Percentiles rank a stretch among this genome's conserved stretches.
These are phyloP conservation scores for Aspergillus sergii DNA, from an alignment of 2,329 filamentous ascomycete species.

Conservation along the genomic window DNA sequence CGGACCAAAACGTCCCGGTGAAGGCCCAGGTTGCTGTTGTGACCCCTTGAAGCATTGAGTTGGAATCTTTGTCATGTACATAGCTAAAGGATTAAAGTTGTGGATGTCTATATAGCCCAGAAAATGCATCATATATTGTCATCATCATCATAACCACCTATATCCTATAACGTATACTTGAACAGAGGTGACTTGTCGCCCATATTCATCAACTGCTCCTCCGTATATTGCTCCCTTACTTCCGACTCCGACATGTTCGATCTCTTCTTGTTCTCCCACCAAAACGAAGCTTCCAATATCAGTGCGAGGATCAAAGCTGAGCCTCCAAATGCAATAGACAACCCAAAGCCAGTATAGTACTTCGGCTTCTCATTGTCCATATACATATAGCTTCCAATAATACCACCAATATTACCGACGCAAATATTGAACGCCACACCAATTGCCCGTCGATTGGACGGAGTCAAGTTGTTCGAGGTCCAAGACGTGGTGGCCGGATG, in stretches of 20 bases:
- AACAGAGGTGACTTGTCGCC: constrained; percentile 48
- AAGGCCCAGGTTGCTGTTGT: constrained; percentile 27
- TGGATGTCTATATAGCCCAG: not conserved
- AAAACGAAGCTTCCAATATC: constrained; percentile 23
- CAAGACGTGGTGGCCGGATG: constrained; percentile 28
- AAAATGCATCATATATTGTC: not conserved
- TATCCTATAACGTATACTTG: constrained; percentile 35
- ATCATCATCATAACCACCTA: not conserved
- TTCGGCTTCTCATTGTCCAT: constrained; percentile 22
- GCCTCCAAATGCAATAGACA: constrained; percentile 22
- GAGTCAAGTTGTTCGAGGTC: constrained; percentile 30
- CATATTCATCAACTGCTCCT: constrained; percentile 44
- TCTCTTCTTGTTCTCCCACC: constrained; percentile 22
- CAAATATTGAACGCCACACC: constrained; percentile 26
- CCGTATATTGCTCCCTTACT: constrained; percentile 37
- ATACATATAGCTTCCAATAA: constrained; percentile 30
- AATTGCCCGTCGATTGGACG: constrained; percentile 24
- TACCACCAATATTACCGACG: constrained; percentile 27
- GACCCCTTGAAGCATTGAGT: not conserved
- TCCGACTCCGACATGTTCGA: constrained; percentile 33
- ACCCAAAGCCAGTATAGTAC: constrained; percentile 27
- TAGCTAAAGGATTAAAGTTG: not conserved
- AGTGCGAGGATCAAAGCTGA: constrained; percentile 35
- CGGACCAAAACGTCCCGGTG: constrained; percentile 31
- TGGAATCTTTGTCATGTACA: not conserved